Evolutionary conservation across 2,329 filamentous ascomycete genomes (phyloP).

Genomic region (Capronia americana): DNA sequence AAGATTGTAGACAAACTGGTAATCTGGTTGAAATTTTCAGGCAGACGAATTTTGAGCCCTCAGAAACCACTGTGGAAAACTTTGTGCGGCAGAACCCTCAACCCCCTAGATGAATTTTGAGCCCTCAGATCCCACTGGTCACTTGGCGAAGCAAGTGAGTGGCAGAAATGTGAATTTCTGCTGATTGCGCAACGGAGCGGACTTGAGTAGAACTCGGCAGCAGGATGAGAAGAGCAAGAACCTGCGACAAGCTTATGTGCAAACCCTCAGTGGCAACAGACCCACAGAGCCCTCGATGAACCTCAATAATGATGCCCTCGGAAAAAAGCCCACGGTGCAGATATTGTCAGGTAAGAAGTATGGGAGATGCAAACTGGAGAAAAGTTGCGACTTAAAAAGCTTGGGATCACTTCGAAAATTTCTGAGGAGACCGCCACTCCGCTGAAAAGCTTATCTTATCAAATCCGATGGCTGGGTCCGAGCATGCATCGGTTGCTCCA

Average conservation of each 20-base stretch:
- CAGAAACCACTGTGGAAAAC: slow-evolving; percentile 20
- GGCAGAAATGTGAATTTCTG: slow-evolving; percentile 34
- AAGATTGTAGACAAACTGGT: slow-evolving; percentile 20
- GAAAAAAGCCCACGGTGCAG: slow-evolving; percentile 31
- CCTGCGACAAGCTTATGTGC: slow-evolving; percentile 27
- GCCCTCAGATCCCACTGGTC: slow-evolving; percentile 35
- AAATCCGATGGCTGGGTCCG: slow-evolving; percentile 18
- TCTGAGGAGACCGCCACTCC: slow-evolving; percentile 7
- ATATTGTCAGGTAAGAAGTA: slow-evolving; percentile 24
- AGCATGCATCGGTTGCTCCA: neutral
- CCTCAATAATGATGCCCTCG: slow-evolving; percentile 37
- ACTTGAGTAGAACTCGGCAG: slow-evolving; percentile 19
- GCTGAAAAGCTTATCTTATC: slow-evolving; percentile 25
- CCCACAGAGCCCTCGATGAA: slow-evolving; percentile 38
- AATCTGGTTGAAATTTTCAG: slow-evolving; percentile 1
- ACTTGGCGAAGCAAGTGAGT: slow-evolving; percentile 32
- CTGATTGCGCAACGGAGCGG: slow-evolving; percentile 29
- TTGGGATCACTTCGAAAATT: slow-evolving; percentile 23
- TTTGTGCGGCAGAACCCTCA: slow-evolving; percentile 36
- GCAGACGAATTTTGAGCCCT: slow-evolving; percentile 19
- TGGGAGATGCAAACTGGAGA: slow-evolving; percentile 7
- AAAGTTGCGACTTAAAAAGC: slow-evolving; percentile 9
- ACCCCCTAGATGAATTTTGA: slow-evolving; percentile 36
- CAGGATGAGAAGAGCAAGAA: slow-evolving; percentile 36
- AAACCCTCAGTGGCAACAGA: slow-evolving; percentile 28